Evolutionary conservation across 257 asterid genomes (phyloP), one percentile per base, ranked within the genome.

Genomic region (Fraxinus cuspidata): DNA sequence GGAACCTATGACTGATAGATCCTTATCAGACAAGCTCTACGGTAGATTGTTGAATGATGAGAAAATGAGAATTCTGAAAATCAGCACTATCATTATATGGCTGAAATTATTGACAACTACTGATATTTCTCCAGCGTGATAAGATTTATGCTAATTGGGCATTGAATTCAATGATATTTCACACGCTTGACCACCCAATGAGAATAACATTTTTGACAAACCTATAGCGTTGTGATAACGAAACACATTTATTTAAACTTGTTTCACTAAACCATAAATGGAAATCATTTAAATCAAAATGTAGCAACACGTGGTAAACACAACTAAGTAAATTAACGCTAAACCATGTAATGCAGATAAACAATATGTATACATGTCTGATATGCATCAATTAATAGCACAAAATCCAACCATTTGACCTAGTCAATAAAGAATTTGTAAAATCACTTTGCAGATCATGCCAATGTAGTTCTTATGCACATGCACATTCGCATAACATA

Each of bases 181-280:
- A 49, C 64, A 23, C 13, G 69, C 82, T 51, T 34, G 44, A 78
- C 70, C 16, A 12, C 27, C 58, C 64, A 74, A 25, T 32, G 44
- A 53, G 34, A 28, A 53, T 12, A 23, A 63, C 68, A 9, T 40
- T 74, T 37, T 47, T 7, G 31, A 56, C 32, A 13, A 70, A 42
- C 5, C 16, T 63, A 73, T 40, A 31, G 35, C 38, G 4, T 72
- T 35, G 10, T 34, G 27, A 75, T 53, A 27, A 58, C 16, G 51
- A 16, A 67, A 79, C n/a, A 44, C 9, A 9, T 2, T 63, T 21
- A 21, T 63, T 25, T 10, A 63, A 23, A 10, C 31, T 34, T 63
- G 2, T 58, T 21, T 63, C 68, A 63, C 68, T 63, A 63, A 63
- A 11, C 2, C 18, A 63, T 63, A 34, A 63, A 60, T 56, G 16